Conservation (phyloP, 768 basidiomycete species). For the Amanita pallidorosea region DNA sequence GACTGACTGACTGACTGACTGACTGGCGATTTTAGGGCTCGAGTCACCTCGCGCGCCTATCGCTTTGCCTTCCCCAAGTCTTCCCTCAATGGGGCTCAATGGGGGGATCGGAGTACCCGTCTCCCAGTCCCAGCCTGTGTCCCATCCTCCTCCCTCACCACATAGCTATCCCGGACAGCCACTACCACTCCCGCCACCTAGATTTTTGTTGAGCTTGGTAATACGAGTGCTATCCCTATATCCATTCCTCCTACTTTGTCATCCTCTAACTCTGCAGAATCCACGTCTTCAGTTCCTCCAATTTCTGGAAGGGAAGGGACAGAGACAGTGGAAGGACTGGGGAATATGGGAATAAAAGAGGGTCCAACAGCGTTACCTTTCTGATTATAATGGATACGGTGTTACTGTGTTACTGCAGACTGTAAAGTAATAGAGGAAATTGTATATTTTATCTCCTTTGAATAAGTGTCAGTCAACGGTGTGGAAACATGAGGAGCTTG, state of each 20-base stretch:
- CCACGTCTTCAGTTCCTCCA: not conserved
- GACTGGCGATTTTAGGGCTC: not conserved
- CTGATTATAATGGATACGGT: not conserved
- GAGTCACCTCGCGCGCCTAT: not conserved
- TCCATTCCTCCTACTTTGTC: not conserved
- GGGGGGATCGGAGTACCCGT: not conserved
- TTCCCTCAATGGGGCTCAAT: not conserved
- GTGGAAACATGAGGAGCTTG: conserved; percentile 47
- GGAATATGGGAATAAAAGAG: not conserved
- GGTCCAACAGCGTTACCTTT: not conserved
- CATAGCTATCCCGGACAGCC: not conserved
- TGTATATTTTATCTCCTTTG: no score
- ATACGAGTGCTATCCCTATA: not conserved
- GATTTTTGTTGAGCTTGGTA: not conserved
- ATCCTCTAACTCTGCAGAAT: not conserved
- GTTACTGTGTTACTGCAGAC: no score
- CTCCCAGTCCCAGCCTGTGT: no score
- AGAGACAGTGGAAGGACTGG: not conserved
- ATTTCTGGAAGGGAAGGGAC: not conserved
- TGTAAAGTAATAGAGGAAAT: no score
- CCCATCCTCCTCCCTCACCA: not conserved
- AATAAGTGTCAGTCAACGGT: no score
- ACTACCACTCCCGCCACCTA: not conserved
- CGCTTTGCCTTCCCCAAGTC: not conserved
- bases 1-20: no score